Base-by-base conservation (phyloP, 257 asterid genomes). In the Cordia subcordata region DNA sequence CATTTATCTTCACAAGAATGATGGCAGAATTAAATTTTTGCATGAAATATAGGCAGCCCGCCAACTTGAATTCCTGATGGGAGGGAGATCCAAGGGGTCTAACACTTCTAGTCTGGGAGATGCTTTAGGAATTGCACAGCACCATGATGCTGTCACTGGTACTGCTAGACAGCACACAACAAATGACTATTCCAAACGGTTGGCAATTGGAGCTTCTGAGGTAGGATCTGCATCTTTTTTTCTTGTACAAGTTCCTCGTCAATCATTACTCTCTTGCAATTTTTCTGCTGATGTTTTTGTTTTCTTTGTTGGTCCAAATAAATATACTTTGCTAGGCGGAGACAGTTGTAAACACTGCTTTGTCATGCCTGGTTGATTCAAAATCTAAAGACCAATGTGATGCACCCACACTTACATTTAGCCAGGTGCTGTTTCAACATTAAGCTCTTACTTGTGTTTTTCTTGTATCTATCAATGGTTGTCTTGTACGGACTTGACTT, bases 111-210 rank as follows among this genome's bases (percentile, higher is more conserved):
- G 78, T 49, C 75, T 89, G 42, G 95, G 90, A 65, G 82, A 89
- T 69, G 94, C 92, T 46, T 66, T 89, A 60, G 97, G 92, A 56
- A 67, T 79, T 66, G 82, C 90, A 46, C 97, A 89, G 67, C 97
- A 89, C 74, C 97, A 89, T 58, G 97, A 89, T 71, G 97, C 97
- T 60, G 68, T 81, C 57, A 72, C 72, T 40, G 97, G 97, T 61
- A 86, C 97, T 60, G 94, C 97, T 55, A 82, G 74, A 72, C 95
- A 84, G 72, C 97, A 90, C 60, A 82, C 96, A 27, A 86, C 96
- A n/a, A 53, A 90, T 17, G 97, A 90, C 81, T 90, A 86, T 71
- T 85, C 90, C 49, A 90, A 90, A 71, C 92, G 96, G 54, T 71
- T 90, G 65, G 88, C 94, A 37, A 82, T 90, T 70, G 97, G 97